Evolutionary conservation across 2,329 filamentous ascomycete genomes (phyloP).

Genomic region (Colletotrichum costaricense): DNA sequence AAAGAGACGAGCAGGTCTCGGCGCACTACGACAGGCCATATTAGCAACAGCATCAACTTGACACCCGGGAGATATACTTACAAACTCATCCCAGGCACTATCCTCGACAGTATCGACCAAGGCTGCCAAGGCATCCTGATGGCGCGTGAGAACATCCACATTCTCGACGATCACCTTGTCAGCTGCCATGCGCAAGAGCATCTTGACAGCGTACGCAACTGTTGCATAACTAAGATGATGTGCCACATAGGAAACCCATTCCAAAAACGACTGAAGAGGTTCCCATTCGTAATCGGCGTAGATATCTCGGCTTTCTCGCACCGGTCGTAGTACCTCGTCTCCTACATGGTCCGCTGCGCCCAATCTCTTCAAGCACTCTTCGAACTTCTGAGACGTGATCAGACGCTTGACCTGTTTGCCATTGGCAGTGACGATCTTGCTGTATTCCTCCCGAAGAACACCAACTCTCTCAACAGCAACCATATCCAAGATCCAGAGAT

Average conservation of each 20-base stretch:
- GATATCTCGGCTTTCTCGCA: conserved; percentile 41
- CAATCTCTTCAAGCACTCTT: conserved; percentile 67
- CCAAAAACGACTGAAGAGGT: conserved; percentile 55
- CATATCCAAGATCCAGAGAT: conserved; percentile 74
- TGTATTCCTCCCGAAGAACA: conserved; percentile 70
- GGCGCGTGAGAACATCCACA: conserved; percentile 47
- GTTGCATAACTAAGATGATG: conserved; percentile 47
- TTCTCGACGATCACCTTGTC: conserved; percentile 58
- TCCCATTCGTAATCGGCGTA: conserved; percentile 58
- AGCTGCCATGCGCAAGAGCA: conserved; percentile 66
- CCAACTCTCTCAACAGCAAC: conserved; percentile 65
- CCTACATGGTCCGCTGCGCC: conserved; percentile 65
- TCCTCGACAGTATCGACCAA: conserved; percentile 56
- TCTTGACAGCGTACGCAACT: conserved; percentile 53
- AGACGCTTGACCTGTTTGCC: conserved; percentile 55
- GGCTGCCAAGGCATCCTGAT: conserved; percentile 55
- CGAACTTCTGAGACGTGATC: conserved; percentile 56
- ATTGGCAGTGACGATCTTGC: conserved; percentile 61
- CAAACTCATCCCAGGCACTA: conserved; percentile 52
- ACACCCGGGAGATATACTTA: conserved; percentile 45
- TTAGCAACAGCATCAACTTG: conserved; percentile 17
- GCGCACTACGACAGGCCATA: conserved; percentile 55
- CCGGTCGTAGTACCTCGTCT: conserved; percentile 39
- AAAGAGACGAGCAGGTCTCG: conserved; percentile 59
- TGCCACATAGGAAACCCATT: conserved; percentile 53